Conservation (phyloP, 2,329 filamentous ascomycete genomes). For the Xylaria sp. region DNA sequence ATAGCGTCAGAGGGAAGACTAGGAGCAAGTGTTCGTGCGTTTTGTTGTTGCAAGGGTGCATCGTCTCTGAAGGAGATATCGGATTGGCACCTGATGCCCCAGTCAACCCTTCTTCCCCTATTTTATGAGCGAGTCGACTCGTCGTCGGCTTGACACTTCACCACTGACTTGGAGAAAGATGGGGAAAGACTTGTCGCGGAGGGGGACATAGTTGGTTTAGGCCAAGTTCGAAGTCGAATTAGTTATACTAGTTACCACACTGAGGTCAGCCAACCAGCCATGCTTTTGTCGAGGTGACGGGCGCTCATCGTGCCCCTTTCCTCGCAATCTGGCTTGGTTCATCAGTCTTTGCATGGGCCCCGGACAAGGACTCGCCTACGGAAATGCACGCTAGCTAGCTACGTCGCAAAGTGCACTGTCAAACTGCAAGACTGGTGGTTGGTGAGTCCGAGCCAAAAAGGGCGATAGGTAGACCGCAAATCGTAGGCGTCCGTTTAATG, state of each 20-base stretch:
- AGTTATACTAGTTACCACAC: not conserved
- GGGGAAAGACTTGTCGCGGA: conserved; percentile 18
- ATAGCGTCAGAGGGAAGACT: conserved; percentile 21
- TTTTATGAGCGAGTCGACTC: conserved; percentile 31
- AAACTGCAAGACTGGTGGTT: conserved; percentile 28
- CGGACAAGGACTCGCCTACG: conserved; percentile 23
- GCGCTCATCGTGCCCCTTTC: conserved; percentile 33
- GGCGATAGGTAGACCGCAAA: not conserved
- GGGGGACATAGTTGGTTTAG: conserved; percentile 16
- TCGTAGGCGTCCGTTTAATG: conserved; percentile 7
- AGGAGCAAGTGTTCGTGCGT: conserved; percentile 24
- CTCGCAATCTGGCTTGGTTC: conserved; percentile 20
- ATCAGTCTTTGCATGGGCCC: conserved; percentile 31
- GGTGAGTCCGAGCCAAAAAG: conserved; percentile 14
- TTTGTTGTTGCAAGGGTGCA: conserved; percentile 32
- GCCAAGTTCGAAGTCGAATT: conserved; percentile 17
- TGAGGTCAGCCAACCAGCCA: conserved; percentile 5
- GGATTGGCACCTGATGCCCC: conserved; percentile 33
- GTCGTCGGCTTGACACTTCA: conserved; percentile 30
- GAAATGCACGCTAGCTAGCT: conserved; percentile 20
- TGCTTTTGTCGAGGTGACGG: conserved; percentile 29
- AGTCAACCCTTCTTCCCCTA: conserved; percentile 33
- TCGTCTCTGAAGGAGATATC: conserved; percentile 21
- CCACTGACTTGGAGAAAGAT: conserved; percentile 23
- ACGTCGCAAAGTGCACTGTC: conserved; percentile 18